Evolutionary conservation across 441 rosid genomes (phyloP).

Genomic region (Eruca vesicaria): DNA sequence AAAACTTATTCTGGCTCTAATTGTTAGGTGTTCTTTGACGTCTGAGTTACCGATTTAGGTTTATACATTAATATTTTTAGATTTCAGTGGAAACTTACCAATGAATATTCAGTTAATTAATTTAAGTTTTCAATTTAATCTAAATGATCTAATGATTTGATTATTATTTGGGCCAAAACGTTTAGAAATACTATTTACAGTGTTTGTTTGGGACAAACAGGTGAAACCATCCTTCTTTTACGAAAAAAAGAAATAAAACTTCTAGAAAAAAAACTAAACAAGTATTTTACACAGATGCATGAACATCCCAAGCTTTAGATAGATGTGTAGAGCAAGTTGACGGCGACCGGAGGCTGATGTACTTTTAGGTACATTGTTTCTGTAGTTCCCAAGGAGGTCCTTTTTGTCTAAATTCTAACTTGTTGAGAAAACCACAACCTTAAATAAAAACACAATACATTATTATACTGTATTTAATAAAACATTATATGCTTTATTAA

Average conservation of each 20-base stretch:
- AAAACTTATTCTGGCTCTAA: neutral
- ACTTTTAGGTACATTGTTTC: conserved; percentile 33
- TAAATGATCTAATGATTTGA: neutral
- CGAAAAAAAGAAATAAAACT: no score
- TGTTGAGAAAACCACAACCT: neutral
- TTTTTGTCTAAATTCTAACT: conserved; percentile 5
- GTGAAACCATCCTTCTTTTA: no score
- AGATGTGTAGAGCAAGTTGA: conserved; percentile 27
- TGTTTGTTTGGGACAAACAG: no score
- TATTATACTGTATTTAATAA: neutral
- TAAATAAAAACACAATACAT: neutral
- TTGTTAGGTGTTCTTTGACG: neutral
- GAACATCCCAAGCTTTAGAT: conserved; percentile 27
- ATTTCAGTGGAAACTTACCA: neutral
- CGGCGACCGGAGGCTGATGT: conserved; percentile 27
- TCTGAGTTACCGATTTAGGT: neutral
- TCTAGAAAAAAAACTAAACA: conserved; percentile 2
- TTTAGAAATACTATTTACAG: no score
- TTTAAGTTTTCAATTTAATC: neutral
- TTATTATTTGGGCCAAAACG: no score
- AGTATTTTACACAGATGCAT: conserved; percentile 34
- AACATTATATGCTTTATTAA: neutral
- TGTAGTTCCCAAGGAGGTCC: conserved; percentile 8
- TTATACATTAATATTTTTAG: neutral
- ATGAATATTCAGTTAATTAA: neutral